Conservation (phyloP, 495 filamentous ascomycete genomes). For the Penicillium crystallinum region DNA sequence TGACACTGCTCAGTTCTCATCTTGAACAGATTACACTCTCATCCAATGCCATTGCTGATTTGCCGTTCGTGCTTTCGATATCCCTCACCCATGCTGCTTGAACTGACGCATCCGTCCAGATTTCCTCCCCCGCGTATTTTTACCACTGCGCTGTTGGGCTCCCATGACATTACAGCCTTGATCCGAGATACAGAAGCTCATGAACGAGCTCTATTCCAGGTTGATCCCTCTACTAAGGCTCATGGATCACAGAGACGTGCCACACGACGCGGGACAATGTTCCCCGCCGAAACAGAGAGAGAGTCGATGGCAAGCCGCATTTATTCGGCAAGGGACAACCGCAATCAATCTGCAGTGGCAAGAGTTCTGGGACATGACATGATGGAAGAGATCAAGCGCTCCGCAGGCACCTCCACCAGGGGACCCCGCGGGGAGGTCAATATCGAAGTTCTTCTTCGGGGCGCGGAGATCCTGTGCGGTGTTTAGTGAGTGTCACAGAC, state of each 20-base stretch:
- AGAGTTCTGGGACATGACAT: slow-evolving; percentile 84
- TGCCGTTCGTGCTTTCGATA: slow-evolving; percentile 57
- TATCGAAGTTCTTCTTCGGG: slow-evolving; percentile 76
- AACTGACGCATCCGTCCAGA: slow-evolving; percentile 34
- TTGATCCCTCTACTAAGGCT: slow-evolving; percentile 57
- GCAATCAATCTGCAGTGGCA: slow-evolving; percentile 80
- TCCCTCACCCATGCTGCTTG: not conserved
- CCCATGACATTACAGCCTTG: slow-evolving; percentile 85
- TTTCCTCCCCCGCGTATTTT: slow-evolving; percentile 93
- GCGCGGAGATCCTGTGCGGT: slow-evolving; percentile 83
- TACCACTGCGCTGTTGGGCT: slow-evolving; percentile 83
- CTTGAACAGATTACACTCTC: slow-evolving; percentile 88
- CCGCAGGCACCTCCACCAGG: slow-evolving; percentile 36
- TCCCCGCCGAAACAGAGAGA: slow-evolving; percentile 35
- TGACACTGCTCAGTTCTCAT: slow-evolving; percentile 76
- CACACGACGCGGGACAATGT: slow-evolving; percentile 45
- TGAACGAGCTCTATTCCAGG: slow-evolving; percentile 91
- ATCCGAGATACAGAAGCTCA: slow-evolving; percentile 95
- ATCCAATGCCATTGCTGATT: slow-evolving; percentile 72
- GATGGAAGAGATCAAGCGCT: slow-evolving; percentile 71
- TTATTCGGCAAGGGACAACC: slow-evolving; percentile 50
- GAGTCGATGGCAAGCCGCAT: slow-evolving; percentile 48
- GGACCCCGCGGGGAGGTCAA: slow-evolving; percentile 66
- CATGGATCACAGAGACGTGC: slow-evolving; percentile 36
- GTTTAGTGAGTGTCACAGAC: slow-evolving; percentile 61